Base-by-base conservation (phyloP, 495 filamentous ascomycete genomes). In the Tuber aestivum region DNA sequence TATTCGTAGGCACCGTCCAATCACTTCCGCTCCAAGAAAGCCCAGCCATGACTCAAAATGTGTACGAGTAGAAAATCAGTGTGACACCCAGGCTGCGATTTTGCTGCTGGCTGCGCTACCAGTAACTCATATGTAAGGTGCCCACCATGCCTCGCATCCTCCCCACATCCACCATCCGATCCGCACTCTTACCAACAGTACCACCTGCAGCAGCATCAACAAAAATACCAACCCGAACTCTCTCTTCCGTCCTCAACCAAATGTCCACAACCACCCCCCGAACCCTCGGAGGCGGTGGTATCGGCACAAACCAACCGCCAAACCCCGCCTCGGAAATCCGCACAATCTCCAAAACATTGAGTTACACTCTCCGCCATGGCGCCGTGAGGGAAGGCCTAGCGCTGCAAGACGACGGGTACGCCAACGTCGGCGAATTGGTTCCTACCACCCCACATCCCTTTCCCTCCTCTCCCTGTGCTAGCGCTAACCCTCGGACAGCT, bases 351-450 rank as follows among this genome's bases (percentile, higher is more conserved):
- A 96, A 94, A 82, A 91, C 93, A 40, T 83, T 98, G 72, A 92
- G 90, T 74, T 89, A 87, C 78, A 85, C 97, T 0, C 87, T 99
- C 27, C 88, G 95, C 37, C 95, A 99, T 84, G 93, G 91, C 70
- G 95, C 96, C 9, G 87, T 89, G 77, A 89, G 89, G 73, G 93
- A 93, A 80, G 92, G 93, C 0, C 83, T 99, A 70, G 87, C 86
- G 79, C 86, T 98, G 37, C 91, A 94, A 79, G 85, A 83, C 7
- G 91, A 93, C 77, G 95, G 96, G 9, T 99, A 91, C 82, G 93
- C 91, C 21, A 90, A 89, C 78, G 87, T 97, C 27, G 88, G 88
- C 73, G 89, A 91, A 78, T 89, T 97, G 80, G 94, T 97, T 38
- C 69, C 72, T 70, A 41, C 61, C 50, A 23, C 74, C 75, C 48